Percentiles rank a stretch among this genome's conserved stretches.
Conservation (phyloP, 1,139 yeast genomes). For the Suhomyces coccinellae region DNA sequence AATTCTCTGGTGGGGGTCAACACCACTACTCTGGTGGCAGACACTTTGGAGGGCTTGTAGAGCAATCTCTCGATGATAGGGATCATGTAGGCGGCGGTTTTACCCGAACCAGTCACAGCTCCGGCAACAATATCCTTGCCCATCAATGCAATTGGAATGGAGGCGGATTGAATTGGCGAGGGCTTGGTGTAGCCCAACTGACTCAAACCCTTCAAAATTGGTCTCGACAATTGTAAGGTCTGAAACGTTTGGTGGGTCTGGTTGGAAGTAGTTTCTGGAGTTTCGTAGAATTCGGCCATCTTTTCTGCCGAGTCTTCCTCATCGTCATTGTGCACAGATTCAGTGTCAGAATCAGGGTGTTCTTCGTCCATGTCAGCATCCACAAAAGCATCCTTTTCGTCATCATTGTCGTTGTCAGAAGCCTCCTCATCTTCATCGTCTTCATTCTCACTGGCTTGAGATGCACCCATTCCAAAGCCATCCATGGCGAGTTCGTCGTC, state of each 20-base stretch:
- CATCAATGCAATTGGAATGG: slow-evolving; percentile 87
- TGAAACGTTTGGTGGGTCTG: slow-evolving; percentile 66
- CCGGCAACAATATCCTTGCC: slow-evolving; percentile 99
- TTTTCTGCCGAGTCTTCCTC: slow-evolving; percentile 73
- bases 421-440: slow-evolving; percentile 26
- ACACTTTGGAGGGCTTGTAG: slow-evolving; percentile 80
- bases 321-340: slow-evolving; percentile 22
- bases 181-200: slow-evolving; percentile 82
- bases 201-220: slow-evolving; percentile 78
- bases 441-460: slow-evolving; percentile 17
- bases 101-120: slow-evolving; percentile 99
- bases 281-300: slow-evolving; percentile 66
- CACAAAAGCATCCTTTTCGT: slow-evolving; percentile 19
- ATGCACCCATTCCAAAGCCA: slow-evolving; percentile 24
- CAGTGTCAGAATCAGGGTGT: slow-evolving; percentile 21
- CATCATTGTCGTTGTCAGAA: slow-evolving; percentile 29
- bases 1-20: slow-evolving; percentile 96
- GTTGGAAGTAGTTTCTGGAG: slow-evolving; percentile 44
- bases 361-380: slow-evolving; percentile 30
- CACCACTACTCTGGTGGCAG: slow-evolving; percentile 87
- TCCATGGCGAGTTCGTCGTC: slow-evolving; percentile 28
- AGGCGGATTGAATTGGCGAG: slow-evolving; percentile 90
- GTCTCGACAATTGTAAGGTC: slow-evolving; percentile 80
- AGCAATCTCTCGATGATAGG: slow-evolving; percentile 92
- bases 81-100: slow-evolving; percentile 96